Evolutionary conservation across 306 rosid species (phyloP), one percentile per base, ranked within the genome.

Genomic region (Leucaena leucocephala): DNA sequence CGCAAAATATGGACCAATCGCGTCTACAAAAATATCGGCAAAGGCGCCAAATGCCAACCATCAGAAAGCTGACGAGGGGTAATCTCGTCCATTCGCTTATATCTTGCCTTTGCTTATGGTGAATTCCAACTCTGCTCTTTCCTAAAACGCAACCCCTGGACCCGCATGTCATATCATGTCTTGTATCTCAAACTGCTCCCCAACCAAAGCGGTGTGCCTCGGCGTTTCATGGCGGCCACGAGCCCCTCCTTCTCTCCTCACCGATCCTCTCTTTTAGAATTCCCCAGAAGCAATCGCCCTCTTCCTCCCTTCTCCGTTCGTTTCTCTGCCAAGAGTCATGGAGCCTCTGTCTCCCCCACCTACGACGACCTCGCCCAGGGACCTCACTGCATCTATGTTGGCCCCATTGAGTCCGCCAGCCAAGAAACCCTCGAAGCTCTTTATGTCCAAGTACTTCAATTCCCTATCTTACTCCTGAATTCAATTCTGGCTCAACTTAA

Each of bases 371-470:
- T 77, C 71, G 82, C 87, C 35, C 83, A 76, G 40, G 95, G 89
- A 0, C 98, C 93, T 7, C 87, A 76, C 76, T 93, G 95, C 67
- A 81, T 91, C 77, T 88, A 77, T 83, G 97, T 93, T 16, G 98
- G 97, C 14, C 97, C 98, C 19, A 57, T 93, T 16, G 98, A 91
- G 40, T 85, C 97, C 35, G 97, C 98, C 80, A 87, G 91, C 78
- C 78, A 90, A 81, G 97, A 93, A 74, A 91, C 92, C 77, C 91
- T 93, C 0, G 98, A 93, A 87, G 97, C 98, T 72, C 92, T 93
- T 35, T 91, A 93, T 75, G 49, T 61, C 64, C 98, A 93, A 80
- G 97, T 92, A 38, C 1, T 16, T 7, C 1, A 14, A 35, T n/a
- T 34, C 12, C 16, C 39, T 55, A 19, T 55, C 22, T 55, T 40